Conservation (phyloP, 2,329 filamentous ascomycete species). For the Penicillium sp. region DNA sequence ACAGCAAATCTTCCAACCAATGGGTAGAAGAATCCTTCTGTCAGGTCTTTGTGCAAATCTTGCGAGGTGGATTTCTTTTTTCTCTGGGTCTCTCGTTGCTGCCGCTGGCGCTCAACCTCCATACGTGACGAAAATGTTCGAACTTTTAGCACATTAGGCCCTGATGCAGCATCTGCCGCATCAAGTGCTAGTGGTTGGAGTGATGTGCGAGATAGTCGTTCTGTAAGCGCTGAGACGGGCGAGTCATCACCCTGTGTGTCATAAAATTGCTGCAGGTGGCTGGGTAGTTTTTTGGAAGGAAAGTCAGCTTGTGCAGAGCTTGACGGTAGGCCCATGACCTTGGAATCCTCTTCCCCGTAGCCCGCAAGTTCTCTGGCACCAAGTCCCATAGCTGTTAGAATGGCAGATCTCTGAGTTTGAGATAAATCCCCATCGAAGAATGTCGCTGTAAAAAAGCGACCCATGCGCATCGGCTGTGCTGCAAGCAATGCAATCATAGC, state of each 20-base stretch:
- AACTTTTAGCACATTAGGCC: slow-evolving; percentile 81
- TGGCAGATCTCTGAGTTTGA: slow-evolving; percentile 72
- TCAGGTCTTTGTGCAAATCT: slow-evolving; percentile 71
- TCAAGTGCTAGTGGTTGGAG: slow-evolving; percentile 76
- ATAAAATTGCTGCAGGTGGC: slow-evolving; percentile 70
- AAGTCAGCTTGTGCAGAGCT: slow-evolving; percentile 50
- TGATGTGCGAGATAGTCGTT: slow-evolving; percentile 65
- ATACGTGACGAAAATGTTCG: slow-evolving; percentile 81
- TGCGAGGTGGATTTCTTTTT: slow-evolving; percentile 63
- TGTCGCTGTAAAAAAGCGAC: slow-evolving; percentile 74
- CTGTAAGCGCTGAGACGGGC: slow-evolving; percentile 65
- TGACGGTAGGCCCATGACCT: slow-evolving; percentile 28
- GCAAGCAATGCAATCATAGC: slow-evolving; percentile 78
- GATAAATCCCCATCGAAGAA: slow-evolving; percentile 94
- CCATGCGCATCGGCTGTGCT: slow-evolving; percentile 72
- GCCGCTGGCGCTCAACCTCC: slow-evolving; percentile 56
- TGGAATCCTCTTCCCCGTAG: slow-evolving; percentile 55
- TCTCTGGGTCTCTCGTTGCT: slow-evolving; percentile 40
- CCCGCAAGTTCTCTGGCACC: slow-evolving; percentile 82
- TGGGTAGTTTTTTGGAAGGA: slow-evolving; percentile 74
- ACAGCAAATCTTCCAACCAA: slow-evolving; percentile 76
- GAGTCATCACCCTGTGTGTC: slow-evolving; percentile 38
- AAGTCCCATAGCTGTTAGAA: slow-evolving; percentile 78
- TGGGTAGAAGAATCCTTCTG: slow-evolving; percentile 78
- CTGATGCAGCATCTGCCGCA: slow-evolving; percentile 73